Evolutionary conservation across 441 rosid species (phyloP), one percentile per base, ranked within the genome.

Genomic region (Pelargonium australe): DNA sequence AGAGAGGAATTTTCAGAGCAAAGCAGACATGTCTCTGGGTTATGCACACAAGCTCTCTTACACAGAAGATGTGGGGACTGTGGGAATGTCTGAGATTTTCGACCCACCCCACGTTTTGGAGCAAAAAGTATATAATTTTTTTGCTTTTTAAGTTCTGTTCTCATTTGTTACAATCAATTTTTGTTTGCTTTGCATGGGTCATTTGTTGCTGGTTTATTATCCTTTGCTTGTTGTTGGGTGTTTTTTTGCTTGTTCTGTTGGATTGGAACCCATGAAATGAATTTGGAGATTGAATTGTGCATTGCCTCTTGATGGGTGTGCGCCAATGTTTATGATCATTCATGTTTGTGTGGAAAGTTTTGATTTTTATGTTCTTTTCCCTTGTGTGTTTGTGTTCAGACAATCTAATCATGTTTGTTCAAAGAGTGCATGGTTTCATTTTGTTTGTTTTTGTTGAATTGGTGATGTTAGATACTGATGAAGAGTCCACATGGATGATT

Each of bases 71-170:
- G 57, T 53, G 4, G 73, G 68, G n/a, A 34, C 55, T 7, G 68
- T 64, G 19, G 64, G 64, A 55, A 71, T 71, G 74, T 41, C 65
- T 47, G 74, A 65, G 65, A 19, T 71, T 65, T 71, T 71, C 65
- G 65, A 55, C 66, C 44, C 58, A 20, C 47, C 69, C 3, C 69
- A 55, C 12, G 31, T 41, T 31, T 28, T 66, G 45, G 28, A 72
- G 13, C 43, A 66, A 14, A 72, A 72, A 72, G 75, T 65, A 40
- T 5, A 0, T 2, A 12, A 1, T 1, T 53, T 8, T 34, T 53
- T 1, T 60, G 12, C 28, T 4, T 13, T 14, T 64, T 12, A 8
- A 4, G 5, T 3, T 25, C 3, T 13, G 19, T 17, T 7, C 41
- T 44, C 12, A 4, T 49, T 47, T 34, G 40, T 34, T 34, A 34